phyloP scores from a whole-genome alignment of 2,329 filamentous ascomycete species.

The Neospermospora avenae region DNA sequence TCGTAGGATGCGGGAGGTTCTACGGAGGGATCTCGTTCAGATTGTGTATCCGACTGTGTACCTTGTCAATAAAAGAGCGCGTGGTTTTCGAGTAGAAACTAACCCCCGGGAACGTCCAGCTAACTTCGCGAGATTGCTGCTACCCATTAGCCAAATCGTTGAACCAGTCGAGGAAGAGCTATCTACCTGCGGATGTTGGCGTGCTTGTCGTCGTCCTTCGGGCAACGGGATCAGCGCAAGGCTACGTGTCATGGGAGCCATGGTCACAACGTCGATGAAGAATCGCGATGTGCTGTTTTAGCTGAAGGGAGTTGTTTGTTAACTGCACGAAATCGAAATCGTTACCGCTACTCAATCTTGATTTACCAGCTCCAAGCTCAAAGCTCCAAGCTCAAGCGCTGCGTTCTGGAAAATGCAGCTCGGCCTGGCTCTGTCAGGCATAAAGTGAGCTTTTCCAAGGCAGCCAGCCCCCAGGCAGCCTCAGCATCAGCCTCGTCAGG shows the following conservation, averaged over 20 bases:
- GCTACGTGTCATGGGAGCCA: slow-evolving; percentile 35
- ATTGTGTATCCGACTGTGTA: slow-evolving; percentile 26
- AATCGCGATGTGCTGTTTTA: not conserved
- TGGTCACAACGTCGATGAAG: slow-evolving; percentile 12
- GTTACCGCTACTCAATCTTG: not conserved
- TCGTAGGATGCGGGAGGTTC: slow-evolving; percentile 33
- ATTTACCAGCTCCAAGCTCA: not conserved
- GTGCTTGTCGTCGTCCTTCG: slow-evolving; percentile 19
- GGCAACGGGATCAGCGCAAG: slow-evolving; percentile 20
- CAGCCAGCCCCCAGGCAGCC: too few relatives aligned
- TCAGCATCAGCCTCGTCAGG: too few relatives aligned
- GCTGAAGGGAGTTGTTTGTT: not conserved
- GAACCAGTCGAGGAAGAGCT: not conserved
- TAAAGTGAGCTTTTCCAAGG: too few relatives aligned
- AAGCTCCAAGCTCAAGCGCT: not conserved
- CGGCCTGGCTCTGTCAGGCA: not conserved
- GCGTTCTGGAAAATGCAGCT: not conserved
- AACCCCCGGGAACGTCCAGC: slow-evolving; percentile 34
- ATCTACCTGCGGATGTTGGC: slow-evolving; percentile 18
- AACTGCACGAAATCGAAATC: not conserved
- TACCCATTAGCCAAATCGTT: slow-evolving; percentile 15
- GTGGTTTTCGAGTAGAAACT: slow-evolving; percentile 1
- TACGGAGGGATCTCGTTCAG: slow-evolving; percentile 33
- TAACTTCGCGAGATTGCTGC: slow-evolving; percentile 32
- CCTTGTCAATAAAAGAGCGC: not conserved